Evolutionary conservation across 2,329 filamentous ascomycete species (phyloP), one percentile per base, ranked within the genome.

Genomic region (Ascochyta rabiei): DNA sequence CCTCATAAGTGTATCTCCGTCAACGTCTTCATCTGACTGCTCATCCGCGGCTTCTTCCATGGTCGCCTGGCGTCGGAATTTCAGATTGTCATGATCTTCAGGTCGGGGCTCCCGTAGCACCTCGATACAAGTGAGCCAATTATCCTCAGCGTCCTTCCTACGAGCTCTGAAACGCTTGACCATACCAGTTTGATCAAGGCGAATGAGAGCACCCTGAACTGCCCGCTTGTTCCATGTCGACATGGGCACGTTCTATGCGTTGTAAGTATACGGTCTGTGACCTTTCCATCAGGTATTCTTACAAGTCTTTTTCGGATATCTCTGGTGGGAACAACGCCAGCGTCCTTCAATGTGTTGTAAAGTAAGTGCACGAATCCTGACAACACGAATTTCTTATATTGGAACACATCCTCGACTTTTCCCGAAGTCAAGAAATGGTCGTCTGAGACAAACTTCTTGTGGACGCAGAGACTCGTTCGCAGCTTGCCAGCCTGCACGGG

Each of bases 391-490:
- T 77, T 70, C 6, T 72, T 69, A 18, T 67, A 62, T 15, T 61
- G 63, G 48, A 76, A 75, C 4, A 76, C 70, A 28, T 73, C 70
- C 30, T 74, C 67, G 30, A 68, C 63, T 24, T 67, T 66, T 19
- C 61, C 58, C 31, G 68, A 63, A 10, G 56, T 63, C 7, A 69
- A 54, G 54, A 69, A 67, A 44, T 67, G 63, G n/a, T 60, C 63
- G 6, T 67, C 61, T n/a, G 72, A 69, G 42, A 70, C 64, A 60
- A 82, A 86, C 62, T 77, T 81, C 53, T 77, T 79, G 53, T 86
- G 75, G 2, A 77, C 81, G 24, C 84, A 82, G 6, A 85, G 70
- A 67, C 83, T 87, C 0, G 85, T 87, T 40, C 81, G 79, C 6
- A 77, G 71, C 3, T 79, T 78, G 53, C 77, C 78, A 19, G 63